A percentile compares a stretch with the other conserved stretches of the same genome.
These are phyloP conservation scores for Blepharisma stoltei DNA, from an alignment of 73 alveolate genomes.

Conservation along the genomic window DNA sequence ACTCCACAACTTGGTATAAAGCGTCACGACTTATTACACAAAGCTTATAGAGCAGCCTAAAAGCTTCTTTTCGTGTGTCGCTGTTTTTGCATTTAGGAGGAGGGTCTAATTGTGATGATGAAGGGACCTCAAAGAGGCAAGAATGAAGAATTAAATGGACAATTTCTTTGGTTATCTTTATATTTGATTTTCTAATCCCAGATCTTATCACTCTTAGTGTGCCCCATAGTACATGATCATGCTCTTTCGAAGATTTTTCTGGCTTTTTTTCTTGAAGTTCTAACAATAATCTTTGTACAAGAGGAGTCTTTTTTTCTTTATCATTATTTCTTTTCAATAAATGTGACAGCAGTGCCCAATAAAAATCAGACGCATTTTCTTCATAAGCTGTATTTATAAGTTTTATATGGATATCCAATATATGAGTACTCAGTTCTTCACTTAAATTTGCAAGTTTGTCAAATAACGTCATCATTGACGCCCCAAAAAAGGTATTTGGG, in stretches of 20 bases:
- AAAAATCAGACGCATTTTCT: not conserved
- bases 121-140: slow-evolving; percentile 11
- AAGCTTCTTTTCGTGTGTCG: slow-evolving; percentile 65
- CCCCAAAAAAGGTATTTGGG: not conserved
- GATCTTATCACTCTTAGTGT: not conserved
- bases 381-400: not conserved
- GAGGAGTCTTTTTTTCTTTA: no score
- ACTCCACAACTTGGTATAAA: slow-evolving; percentile 29
- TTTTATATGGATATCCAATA: not conserved
- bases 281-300: not conserved
- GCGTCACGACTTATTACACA: slow-evolving; percentile 47
- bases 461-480: not conserved
- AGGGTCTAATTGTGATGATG: not conserved
- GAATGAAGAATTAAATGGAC: not conserved
- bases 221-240: not conserved
- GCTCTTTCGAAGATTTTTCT: not conserved
- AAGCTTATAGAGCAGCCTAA: slow-evolving; percentile 42
- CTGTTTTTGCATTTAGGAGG: slow-evolving; percentile 59
- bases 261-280: not conserved
- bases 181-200: not conserved
- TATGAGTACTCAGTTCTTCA: not conserved
- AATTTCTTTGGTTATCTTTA: not conserved
- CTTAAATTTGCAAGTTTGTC: not conserved
- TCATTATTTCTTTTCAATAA: no score
- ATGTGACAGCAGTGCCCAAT: not conserved